Percentiles rank a stretch among this genome's conserved stretches.
Evolutionary conservation across 148 eudicot species (phyloP).

Genomic region (Fagopyrum tataricum): DNA sequence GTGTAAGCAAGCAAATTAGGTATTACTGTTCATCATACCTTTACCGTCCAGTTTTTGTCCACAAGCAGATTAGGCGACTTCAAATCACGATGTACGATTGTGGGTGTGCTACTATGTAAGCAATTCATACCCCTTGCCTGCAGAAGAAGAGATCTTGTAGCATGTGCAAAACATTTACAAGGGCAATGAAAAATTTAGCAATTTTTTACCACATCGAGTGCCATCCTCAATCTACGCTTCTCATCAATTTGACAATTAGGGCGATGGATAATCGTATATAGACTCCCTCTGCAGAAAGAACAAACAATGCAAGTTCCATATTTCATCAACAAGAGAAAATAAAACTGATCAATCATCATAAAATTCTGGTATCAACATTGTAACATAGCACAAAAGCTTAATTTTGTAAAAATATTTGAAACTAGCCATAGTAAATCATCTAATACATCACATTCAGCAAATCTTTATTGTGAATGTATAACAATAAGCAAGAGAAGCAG

Average conservation of each 20-base stretch:
- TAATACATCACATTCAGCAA: neutral
- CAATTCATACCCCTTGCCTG: slow-evolving; percentile 99
- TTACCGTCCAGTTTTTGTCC: slow-evolving; percentile 95
- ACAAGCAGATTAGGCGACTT: slow-evolving; percentile 97
- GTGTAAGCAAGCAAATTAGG: neutral
- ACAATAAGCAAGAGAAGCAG: neutral
- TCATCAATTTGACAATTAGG: slow-evolving; percentile 93
- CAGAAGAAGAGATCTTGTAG: slow-evolving; percentile 19
- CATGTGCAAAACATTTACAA: neutral
- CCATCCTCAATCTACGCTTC: slow-evolving; percentile 90
- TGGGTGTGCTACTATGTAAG: slow-evolving; percentile 90
- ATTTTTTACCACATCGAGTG: slow-evolving; percentile 90
- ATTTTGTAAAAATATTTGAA: neutral
- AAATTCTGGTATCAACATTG: neutral
- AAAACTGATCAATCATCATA: neutral
- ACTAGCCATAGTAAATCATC: neutral
- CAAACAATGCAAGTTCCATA: neutral
- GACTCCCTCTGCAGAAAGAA: slow-evolving; percentile 65
- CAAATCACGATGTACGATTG: slow-evolving; percentile 98
- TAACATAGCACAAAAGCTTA: neutral
- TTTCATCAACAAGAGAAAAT: neutral
- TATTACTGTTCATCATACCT: slow-evolving; percentile 38
- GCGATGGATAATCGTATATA: slow-evolving; percentile 94
- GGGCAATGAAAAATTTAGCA: neutral
- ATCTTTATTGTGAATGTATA: neutral